Evolutionary conservation across 176 grass and related monocot genomes (phyloP), one percentile per base, ranked within the genome.

Genomic region (Miscanthus lutarioriparius): DNA sequence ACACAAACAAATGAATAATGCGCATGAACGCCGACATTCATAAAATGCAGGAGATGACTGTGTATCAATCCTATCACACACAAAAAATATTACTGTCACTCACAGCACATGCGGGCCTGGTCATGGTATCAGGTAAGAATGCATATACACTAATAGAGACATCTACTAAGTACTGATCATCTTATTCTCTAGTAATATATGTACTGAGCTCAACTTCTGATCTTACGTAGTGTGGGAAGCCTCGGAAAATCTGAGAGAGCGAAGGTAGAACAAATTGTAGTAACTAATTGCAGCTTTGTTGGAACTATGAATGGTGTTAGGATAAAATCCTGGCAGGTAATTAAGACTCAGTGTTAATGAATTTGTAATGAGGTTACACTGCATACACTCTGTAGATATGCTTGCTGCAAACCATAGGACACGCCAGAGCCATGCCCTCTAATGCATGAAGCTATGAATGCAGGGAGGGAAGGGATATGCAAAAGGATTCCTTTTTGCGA

Each of bases 241-340:
- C 83, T 97, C 4, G 95, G 92, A 64, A 12, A 7, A 64, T 33
- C 9, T 1, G 49, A 77, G 28, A 26, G 11, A 3, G 81, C 74
- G 5, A 1, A 23, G 7, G 92, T 93, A n/a, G 90, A 89, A 77
- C 67, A 48, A 37, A 67, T 97, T 49, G 40, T 13, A n/a, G 77
- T 94, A 23, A 77, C 86, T 9, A 20, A 94, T 25, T 94, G 85
- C 51, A 85, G 6, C 20, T 85, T 97, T 76, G 64, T 70, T 75
- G 41, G 75, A 39, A 87, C 94, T 19, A 53, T 59, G 35, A 91
- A 30, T 44, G 91, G 94, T 30, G 86, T 83, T 27, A 84, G 91
- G 81, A 97, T 97, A 64, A 94, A 97, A 88, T 87, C 91, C 53
- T 94, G 87, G 91, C 87, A 89, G 89, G 94, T 97, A 67, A 59